Percentiles rank a stretch among this genome's conserved stretches.
Conservation (phyloP, 2,329 filamentous ascomycete genomes). For the Drechslerella coelobrocha region DNA sequence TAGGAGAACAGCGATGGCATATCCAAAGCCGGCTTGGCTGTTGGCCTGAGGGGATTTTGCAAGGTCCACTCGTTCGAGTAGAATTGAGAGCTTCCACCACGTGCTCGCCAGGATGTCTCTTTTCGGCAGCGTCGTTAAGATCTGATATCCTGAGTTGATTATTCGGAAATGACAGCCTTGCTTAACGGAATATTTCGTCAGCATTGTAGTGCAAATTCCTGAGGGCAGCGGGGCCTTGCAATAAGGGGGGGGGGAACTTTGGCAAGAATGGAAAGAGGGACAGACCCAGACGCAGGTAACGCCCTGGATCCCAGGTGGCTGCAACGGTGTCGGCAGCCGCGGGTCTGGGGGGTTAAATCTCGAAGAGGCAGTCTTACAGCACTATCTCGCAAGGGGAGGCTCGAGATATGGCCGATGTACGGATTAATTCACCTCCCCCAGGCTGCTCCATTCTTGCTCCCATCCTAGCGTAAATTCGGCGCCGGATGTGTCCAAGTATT, state of each 20-base stretch:
- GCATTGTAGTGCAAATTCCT: too few species aligned
- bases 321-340: conserved; percentile 10
- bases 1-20: background rate
- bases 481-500: background rate
- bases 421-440: background rate
- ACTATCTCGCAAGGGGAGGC: background rate
- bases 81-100: conserved; percentile 41
- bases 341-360: conserved; percentile 47
- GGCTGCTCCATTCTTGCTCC: background rate
- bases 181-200: background rate
- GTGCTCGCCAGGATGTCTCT: conserved; percentile 31
- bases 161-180: background rate
- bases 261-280: conserved; percentile 20
- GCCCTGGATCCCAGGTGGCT: conserved; percentile 15
- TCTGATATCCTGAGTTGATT: background rate
- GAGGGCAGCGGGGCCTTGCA: background rate
- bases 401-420: background rate
- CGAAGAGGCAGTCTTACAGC: conserved; percentile 6
- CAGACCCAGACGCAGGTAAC: background rate
- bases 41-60: background rate
- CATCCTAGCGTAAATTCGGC: background rate
- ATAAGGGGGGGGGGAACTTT: background rate
- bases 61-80: conserved; percentile 23
- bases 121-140: conserved; percentile 14
- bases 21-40: background rate